Base-by-base conservation (phyloP, 371 early-diverging fungal species). In the Saksenaea oblongispora region DNA sequence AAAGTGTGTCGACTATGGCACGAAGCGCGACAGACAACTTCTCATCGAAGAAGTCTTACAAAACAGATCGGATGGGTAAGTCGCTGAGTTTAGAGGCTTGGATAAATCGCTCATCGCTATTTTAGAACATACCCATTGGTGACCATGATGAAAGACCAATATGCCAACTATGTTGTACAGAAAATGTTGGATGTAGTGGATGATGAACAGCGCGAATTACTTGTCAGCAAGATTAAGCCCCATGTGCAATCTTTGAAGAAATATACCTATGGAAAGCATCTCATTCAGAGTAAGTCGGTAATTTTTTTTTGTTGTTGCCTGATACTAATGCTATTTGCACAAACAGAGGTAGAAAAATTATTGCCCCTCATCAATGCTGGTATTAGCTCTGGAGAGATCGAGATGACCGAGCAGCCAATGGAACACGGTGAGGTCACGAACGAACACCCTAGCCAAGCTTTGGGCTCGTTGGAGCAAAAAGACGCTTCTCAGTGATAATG, bases 111-210 rank as follows among this genome's bases (percentile, higher is more conserved):
- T 10, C 8, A 18, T 47, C 22, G 3, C 62, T 65, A 72, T 18
- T 70, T 71, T 65, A 90, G 91, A 5, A 87, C 91, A 0, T 89
- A 89, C 42, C 93, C 95, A 34, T 74, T 95, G 67, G 88, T 97
- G 56, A 76, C 89, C 14, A 95, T 96, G 94, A 98, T 99, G 96
- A 96, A 93, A 76, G 99, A 99, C 83, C 99, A 98, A 84, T 99
- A 95, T 78, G 99, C 99, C 59, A 99, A 99, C 79, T 99, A 99
- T 79, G 99, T 99, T 14, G 95, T 99, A 36, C 99, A 99, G 75
- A 97, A 98, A 74, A 96, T 99, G 94, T 83, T 98, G 60, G 99
- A 99, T 73, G 95, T 97, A 51, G 95, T 94, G 4, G 93, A 93
- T 65, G 94, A 89, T 27, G 88, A 89, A 31, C 95, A 97, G 78